Evolutionary conservation across 805 yeast species (phyloP), one percentile per base, ranked within the genome.

Genomic region (Lachancea meyersii): DNA sequence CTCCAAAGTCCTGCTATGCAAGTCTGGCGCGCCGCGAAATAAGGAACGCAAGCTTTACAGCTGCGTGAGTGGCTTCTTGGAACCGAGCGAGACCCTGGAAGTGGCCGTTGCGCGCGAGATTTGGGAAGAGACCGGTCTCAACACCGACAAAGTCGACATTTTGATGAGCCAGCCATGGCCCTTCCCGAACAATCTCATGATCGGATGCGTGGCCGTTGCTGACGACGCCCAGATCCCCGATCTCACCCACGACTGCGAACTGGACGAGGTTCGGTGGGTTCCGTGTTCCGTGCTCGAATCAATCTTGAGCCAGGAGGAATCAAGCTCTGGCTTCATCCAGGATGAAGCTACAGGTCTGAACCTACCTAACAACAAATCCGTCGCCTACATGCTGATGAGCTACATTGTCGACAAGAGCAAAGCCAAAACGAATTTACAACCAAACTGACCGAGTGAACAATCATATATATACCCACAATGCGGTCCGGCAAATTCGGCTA

Each of bases 81-180:
- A 91, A 61, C 96, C 96, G 1, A 83, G 89, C 22, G 98, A 91
- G 66, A 79, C 94, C 2, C 79, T 91, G 17, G 97, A 91, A 63
- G 81, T 78, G 36, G 93, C 96, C 10, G 84, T 91, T 18, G 69
- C 80, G 35, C 71, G 98, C 49, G 98, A 91, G 61, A 82, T 86
- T 23, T 89, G 93, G 87, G 98, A 91, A 61, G 98, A 91, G 63
- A 82, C 97, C 4, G 98, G 98, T 6, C 83, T 87, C 27, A 50
- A 63, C 3, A 61, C 72, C 22, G 65, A 67, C 11, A 61, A 73
- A 3, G 82, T 91, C 22, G 64, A 71, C 40, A 72, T 91, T 41
- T 64, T 82, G 18, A 70, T 79, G 53, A 76, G 93, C 10, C 97
- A 91, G 65, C 97, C 98, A 3, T 91, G 98, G 98, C 98, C 98